Evolutionary conservation across 108 stramenopile species (phyloP).

Genomic region (Discostella stelligeroides): DNA sequence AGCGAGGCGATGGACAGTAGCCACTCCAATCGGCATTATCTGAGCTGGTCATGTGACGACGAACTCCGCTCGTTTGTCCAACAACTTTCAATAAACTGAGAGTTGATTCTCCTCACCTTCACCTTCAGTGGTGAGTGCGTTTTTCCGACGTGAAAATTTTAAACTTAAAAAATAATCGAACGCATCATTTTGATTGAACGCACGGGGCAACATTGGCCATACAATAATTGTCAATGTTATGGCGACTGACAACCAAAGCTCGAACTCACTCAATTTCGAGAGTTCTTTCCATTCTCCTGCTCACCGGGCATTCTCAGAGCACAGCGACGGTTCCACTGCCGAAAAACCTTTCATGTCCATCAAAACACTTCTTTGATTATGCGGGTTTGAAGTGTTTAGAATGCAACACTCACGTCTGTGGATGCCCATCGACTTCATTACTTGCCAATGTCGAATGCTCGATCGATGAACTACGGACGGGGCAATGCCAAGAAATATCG

Average conservation of each 20-base stretch:
- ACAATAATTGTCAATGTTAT: too few relatives aligned
- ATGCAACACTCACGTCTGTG: slow-evolving; percentile 21
- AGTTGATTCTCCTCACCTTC: background rate
- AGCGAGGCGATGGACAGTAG: slow-evolving; percentile 18
- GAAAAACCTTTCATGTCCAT: slow-evolving; percentile 3
- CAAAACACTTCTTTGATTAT: slow-evolving; percentile 15
- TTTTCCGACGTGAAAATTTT: too few relatives aligned
- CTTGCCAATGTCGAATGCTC: slow-evolving; percentile 24
- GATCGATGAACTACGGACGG: slow-evolving; percentile 25
- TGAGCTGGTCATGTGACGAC: background rate
- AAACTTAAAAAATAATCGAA: background rate
- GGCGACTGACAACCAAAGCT: background rate
- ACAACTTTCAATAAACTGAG: too few relatives aligned
- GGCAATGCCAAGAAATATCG: slow-evolving; percentile 14
- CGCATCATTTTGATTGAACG: too few relatives aligned
- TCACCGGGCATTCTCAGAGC: slow-evolving; percentile 13
- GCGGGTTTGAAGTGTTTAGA: slow-evolving; percentile 22
- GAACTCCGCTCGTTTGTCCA: too few relatives aligned
- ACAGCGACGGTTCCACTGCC: slow-evolving; percentile 11
- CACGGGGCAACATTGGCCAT: too few relatives aligned
- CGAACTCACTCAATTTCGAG: background rate
- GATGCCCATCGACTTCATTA: slow-evolving; percentile 21
- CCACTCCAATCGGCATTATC: slow-evolving; percentile 63
- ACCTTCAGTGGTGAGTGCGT: background rate
- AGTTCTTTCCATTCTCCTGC: background rate